Evolutionary conservation across 441 rosid species (phyloP).

Genomic region (Populus hybrid): DNA sequence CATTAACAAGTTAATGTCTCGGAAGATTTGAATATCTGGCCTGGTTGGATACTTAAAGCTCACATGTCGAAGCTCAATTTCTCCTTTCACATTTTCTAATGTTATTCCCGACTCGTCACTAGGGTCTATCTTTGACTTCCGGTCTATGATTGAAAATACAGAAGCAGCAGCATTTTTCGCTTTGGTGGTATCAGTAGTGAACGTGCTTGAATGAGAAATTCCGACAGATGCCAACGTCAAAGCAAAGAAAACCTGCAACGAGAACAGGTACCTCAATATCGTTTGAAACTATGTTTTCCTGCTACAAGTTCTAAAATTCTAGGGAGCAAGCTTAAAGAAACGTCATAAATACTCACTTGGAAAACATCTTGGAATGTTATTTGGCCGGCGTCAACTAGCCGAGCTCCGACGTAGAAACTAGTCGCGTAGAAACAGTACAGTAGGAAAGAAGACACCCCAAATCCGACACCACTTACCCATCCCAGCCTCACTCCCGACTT

Average conservation of each 20-base stretch:
- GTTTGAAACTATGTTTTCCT: not conserved
- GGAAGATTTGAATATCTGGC: no score
- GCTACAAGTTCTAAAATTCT: not conserved
- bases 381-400: conserved; percentile 44
- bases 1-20: no score
- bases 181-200: conserved; percentile 57
- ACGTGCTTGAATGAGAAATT: conserved; percentile 58
- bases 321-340: not conserved
- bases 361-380: conserved; percentile 52
- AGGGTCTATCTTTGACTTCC: no score
- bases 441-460: conserved; percentile 52
- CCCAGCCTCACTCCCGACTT: conserved; percentile 60
- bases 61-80: no score
- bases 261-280: not conserved
- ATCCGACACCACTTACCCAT: conserved; percentile 53
- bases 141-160: no score
- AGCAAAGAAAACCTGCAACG: conserved; percentile 69
- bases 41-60: no score
- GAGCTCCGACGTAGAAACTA: conserved; percentile 70
- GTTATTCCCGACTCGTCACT: no score
- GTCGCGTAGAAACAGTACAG: conserved; percentile 46
- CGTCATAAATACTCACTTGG: conserved; percentile 28
- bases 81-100: no score
- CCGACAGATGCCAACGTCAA: conserved; percentile 57
- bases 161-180: conserved; percentile 29